These are phyloP conservation scores for Tritrichomonas musculus DNA, from an alignment of 208 protist genomes.

Conservation along the genomic window DNA sequence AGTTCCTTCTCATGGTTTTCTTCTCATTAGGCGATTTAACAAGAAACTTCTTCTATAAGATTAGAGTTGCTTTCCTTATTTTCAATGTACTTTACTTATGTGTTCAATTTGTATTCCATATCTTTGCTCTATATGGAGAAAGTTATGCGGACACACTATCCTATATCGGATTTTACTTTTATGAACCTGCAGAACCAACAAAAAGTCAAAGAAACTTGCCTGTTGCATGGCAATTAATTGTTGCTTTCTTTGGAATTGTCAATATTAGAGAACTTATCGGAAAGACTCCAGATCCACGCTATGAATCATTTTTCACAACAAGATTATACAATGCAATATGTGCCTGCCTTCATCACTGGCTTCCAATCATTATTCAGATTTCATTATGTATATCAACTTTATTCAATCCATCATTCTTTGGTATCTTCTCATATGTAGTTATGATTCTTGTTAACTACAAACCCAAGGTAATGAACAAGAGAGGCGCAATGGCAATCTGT, in stretches of 20 bases:
- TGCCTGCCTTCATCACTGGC: not conserved
- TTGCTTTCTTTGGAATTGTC: not conserved
- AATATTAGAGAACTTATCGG: not conserved
- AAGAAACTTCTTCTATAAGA: not conserved
- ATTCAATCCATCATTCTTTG: constrained; percentile 18
- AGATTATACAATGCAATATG: not conserved
- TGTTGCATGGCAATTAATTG: not conserved
- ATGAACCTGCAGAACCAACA: not conserved
- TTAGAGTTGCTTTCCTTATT: not conserved
- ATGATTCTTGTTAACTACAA: not conserved
- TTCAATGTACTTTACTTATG: not conserved
- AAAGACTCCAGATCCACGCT: not conserved
- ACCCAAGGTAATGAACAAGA: not conserved
- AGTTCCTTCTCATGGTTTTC: not conserved
- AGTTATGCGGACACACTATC: not conserved
- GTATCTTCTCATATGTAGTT: not conserved
- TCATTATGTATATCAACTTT: constrained; percentile 23
- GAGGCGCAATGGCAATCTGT: not conserved
- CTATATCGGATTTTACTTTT: not conserved
- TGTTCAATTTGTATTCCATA: not conserved
- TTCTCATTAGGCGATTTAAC: not conserved
- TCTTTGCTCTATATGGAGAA: not conserved
- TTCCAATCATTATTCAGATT: not conserved
- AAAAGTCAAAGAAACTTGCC: not conserved
- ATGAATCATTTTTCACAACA: not conserved